Base-by-base conservation (phyloP, 2,329 filamentous ascomycete genomes). In the Colletotrichum sidae region DNA sequence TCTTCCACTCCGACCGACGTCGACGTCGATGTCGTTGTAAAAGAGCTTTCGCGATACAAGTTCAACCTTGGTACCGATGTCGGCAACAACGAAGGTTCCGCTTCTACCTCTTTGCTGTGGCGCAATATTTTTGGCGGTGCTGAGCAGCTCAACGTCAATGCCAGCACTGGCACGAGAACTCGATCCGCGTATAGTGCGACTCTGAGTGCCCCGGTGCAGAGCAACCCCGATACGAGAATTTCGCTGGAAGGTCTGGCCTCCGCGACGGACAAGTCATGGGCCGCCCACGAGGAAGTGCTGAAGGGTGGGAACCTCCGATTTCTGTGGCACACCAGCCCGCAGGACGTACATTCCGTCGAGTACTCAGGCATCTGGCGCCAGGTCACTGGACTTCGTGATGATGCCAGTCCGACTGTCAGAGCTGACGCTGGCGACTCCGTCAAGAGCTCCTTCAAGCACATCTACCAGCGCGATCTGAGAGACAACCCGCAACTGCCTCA, bases 41-140 rank as follows among this genome's bases (percentile, higher is more conserved):
- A 88, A 57, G 95, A 99, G 79, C 90, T 92, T 70, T 91, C 92
- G 38, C 90, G 92, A 44, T 88, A 98, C 73, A 89, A 94, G 65
- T 86, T 98, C 73, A 97, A 97, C 81, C 97, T 94, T 0, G 96
- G 96, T 65, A 98, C 96, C 8, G 95, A 98, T 75, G 86, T 97
- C 50, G 96, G 96, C 68, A 97, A 96, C 74, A 90, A 93, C 25
- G 96, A 99, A 78, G 96, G 95, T 41, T 97, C 94, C 8, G 95
- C 94, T 4, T 98, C 97, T 75, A 90, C 92, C 70, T 95, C 96
- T 70, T 85, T 94, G 49, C 85, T 95, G 55, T 90, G 94, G 83
- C 90, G 96, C 70, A 99, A 99, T 79, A 86, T 99, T 65, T 93
- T 99, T 75, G 96, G 96, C 55, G 96, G 96, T 44, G 96, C 94